A percentile compares a stretch with the other conserved stretches of the same genome.
phyloP scores from a whole-genome alignment of 148 eudicot species.

The Arctostaphylos glauca region DNA sequence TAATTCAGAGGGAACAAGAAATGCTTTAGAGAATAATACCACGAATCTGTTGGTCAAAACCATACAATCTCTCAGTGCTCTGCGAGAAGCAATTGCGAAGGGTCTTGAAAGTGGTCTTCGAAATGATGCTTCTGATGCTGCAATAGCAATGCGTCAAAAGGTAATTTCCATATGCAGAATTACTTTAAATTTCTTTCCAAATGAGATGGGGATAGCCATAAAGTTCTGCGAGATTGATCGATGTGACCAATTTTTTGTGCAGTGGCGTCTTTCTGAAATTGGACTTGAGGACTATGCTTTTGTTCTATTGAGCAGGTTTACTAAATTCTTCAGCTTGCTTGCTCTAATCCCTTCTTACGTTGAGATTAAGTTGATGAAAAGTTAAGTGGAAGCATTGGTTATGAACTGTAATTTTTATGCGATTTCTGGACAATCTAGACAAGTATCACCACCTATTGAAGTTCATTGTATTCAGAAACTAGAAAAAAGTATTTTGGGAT shows the following conservation, averaged over 20 bases:
- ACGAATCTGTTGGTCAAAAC: conserved; percentile 49
- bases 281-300: conserved; percentile 95
- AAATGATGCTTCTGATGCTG: conserved; percentile 89
- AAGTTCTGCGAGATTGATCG: conserved; percentile 7
- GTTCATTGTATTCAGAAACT: background rate
- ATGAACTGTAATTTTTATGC: background rate
- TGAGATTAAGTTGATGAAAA: background rate
- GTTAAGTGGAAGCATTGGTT: background rate
- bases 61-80: conserved; percentile 52
- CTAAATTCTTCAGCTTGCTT: conserved; percentile 3
- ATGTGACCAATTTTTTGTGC: conserved; percentile 15
- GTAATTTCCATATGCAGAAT: conserved; percentile 25
- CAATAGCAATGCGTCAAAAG: conserved; percentile 99
- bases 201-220: background rate
- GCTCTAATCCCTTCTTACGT: conserved; percentile 5
- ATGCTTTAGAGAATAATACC: conserved; percentile 30
- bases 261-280: conserved; percentile 99
- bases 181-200: conserved; percentile 1
- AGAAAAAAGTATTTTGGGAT: no score
- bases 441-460: conserved; percentile 2
- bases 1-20: conserved; percentile 38
- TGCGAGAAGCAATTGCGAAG: conserved; percentile 63
- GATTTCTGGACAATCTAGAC: background rate
- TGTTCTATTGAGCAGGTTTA: conserved; percentile 91
- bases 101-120: conserved; percentile 95